Conservation (phyloP, 768 basidiomycete genomes). For the Lactarius evosmus region DNA sequence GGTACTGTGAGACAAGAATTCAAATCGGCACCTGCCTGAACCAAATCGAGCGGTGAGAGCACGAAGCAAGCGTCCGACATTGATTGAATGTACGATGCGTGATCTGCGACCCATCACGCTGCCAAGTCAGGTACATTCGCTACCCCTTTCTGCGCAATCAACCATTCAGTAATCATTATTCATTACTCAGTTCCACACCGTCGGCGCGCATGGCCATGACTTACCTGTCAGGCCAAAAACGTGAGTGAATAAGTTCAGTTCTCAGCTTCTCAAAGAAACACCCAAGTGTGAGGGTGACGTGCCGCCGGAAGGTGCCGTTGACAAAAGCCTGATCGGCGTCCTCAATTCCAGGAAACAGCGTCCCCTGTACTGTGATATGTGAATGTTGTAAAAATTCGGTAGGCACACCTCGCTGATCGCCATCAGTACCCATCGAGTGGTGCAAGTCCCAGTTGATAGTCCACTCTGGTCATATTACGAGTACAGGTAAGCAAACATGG, state of each 20-base stretch:
- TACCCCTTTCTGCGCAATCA: background rate
- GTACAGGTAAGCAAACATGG: conserved; percentile 26
- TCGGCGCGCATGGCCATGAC: conserved; percentile 3
- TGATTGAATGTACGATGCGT: conserved; percentile 20
- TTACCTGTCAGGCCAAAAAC: conserved; percentile 1
- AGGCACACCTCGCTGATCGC: conserved; percentile 21
- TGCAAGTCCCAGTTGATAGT: conserved; percentile 16
- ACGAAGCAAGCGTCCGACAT: conserved; percentile 18
- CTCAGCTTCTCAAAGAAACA: background rate
- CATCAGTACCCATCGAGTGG: conserved; percentile 18
- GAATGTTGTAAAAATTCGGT: background rate
- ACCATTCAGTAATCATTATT: background rate
- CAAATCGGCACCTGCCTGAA: conserved; percentile 13
- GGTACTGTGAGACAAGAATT: background rate
- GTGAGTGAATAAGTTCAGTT: background rate
- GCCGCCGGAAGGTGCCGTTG: conserved; percentile 9
- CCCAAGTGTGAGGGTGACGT: background rate
- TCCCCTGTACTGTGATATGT: conserved; percentile 5
- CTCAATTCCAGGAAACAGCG: conserved; percentile 18
- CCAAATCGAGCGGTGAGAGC: conserved; percentile 18
- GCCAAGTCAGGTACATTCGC: background rate
- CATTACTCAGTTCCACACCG: background rate
- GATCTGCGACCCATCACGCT: conserved; percentile 16
- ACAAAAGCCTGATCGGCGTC: conserved; percentile 21
- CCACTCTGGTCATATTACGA: conserved; percentile 27